phyloP scores from a whole-genome alignment of 495 filamentous ascomycete genomes.

The Astrothelium macrocarpum region DNA sequence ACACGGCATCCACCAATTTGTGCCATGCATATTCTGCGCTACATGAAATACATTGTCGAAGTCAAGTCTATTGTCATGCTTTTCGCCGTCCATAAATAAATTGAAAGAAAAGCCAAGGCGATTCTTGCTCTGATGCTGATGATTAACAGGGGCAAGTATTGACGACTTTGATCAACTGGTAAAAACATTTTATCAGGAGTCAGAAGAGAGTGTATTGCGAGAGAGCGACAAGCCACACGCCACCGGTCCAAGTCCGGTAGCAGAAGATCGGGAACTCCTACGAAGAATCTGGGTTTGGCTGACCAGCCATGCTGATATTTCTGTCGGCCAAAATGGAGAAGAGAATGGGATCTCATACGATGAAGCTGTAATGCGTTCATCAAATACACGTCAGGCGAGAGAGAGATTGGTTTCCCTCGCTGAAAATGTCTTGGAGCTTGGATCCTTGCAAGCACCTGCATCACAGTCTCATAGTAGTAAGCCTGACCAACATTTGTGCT shows the following conservation, averaged over 20 bases:
- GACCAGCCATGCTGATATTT: conserved; percentile 14
- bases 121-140: not conserved
- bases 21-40: too few relatives aligned
- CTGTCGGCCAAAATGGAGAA: not conserved
- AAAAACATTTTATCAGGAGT: not conserved
- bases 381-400: not conserved
- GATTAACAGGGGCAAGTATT: not conserved
- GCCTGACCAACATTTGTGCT: not conserved
- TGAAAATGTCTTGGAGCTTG: not conserved
- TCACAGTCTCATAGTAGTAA: too few relatives aligned
- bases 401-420: not conserved
- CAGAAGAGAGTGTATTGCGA: not conserved
- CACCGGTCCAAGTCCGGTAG: not conserved
- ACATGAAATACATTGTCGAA: too few relatives aligned
- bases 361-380: not conserved
- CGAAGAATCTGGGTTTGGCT: conserved; percentile 12
- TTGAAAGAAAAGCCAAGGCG: not conserved
- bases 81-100: not conserved
- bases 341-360: not conserved
- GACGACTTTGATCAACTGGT: not conserved
- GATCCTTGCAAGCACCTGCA: not conserved
- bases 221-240: not conserved
- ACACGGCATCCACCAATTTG: too few relatives aligned
- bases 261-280: not conserved
- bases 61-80: too few relatives aligned